phyloP scores from a whole-genome alignment of 352 stramenopile genomes.

The Blastocystis sp. region DNA sequence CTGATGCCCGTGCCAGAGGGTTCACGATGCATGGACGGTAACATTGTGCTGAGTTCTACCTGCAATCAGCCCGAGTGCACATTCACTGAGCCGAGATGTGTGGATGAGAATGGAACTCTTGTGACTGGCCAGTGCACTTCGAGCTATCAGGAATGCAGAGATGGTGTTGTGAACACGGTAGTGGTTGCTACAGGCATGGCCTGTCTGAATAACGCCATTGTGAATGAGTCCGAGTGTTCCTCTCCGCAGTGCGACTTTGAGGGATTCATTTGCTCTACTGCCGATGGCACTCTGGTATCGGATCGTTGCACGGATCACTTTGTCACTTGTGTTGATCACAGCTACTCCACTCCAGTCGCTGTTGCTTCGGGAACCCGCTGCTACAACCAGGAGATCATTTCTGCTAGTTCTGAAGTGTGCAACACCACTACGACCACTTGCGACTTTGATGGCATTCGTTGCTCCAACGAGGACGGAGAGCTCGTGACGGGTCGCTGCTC shows the following conservation, averaged over 20 bases:
- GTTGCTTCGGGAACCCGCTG: not conserved
- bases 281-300: not conserved
- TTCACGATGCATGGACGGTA: conserved; percentile 27
- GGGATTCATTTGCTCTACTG: conserved; percentile 38
- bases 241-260: conserved; percentile 21
- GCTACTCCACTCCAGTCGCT: conserved; percentile 11
- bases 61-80: conserved; percentile 49
- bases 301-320: conserved; percentile 24
- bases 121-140: not conserved
- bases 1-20: conserved; percentile 1
- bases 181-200: not conserved
- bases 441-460: conserved; percentile 39
- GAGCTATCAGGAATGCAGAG: not conserved
- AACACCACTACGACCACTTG: not conserved
- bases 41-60: not conserved
- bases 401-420: not conserved
- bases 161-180: not conserved
- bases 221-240: not conserved
- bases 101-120: not conserved
- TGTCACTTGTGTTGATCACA: conserved; percentile 45
- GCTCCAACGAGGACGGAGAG: not conserved
- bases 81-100: conserved; percentile 5
- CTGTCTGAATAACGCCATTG: conserved; percentile 20
- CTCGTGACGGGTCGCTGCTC: conserved; percentile 22
- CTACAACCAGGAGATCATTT: conserved; percentile 54